Evolutionary conservation across 495 filamentous ascomycete species (phyloP).

Genomic region (Cenococcum geophilum): DNA sequence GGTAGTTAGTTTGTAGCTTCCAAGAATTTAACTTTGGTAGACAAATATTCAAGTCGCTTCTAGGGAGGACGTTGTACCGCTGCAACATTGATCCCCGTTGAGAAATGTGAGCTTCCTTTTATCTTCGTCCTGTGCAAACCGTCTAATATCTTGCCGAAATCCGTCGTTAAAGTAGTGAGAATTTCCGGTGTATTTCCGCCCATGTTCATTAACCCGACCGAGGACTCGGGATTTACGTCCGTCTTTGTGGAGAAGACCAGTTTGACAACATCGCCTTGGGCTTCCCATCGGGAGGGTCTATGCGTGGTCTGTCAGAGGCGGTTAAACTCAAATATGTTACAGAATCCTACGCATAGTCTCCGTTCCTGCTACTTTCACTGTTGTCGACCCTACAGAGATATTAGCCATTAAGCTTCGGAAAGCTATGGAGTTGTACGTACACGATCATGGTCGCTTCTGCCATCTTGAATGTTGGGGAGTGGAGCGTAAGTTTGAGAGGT

Average conservation of each 20-base stretch:
- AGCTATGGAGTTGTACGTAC: slow-evolving; percentile 42
- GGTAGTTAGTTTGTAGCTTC: slow-evolving; percentile 7
- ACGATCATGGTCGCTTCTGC: slow-evolving; percentile 71
- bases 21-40: not conserved
- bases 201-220: slow-evolving; percentile 98
- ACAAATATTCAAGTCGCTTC: not conserved
- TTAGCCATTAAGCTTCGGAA: slow-evolving; percentile 23
- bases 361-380: slow-evolving; percentile 94
- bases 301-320: slow-evolving; percentile 2
- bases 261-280: slow-evolving; percentile 88
- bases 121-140: slow-evolving; percentile 94
- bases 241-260: slow-evolving; percentile 93
- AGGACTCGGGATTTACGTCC: slow-evolving; percentile 89
- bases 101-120: slow-evolving; percentile 73
- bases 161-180: slow-evolving; percentile 87
- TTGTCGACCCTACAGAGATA: slow-evolving; percentile 72
- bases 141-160: slow-evolving; percentile 89
- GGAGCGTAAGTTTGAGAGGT: not conserved
- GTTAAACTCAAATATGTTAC: not conserved
- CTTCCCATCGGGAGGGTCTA: slow-evolving; percentile 88
- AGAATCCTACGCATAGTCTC: slow-evolving; percentile 70
- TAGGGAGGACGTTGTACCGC: slow-evolving; percentile 54
- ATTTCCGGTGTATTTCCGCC: slow-evolving; percentile 95
- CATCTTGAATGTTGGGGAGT: slow-evolving; percentile 44
- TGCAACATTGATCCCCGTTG: slow-evolving; percentile 90